phyloP scores from a whole-genome alignment of 1,139 yeast genomes.

The Suhomyces yuchorum region DNA sequence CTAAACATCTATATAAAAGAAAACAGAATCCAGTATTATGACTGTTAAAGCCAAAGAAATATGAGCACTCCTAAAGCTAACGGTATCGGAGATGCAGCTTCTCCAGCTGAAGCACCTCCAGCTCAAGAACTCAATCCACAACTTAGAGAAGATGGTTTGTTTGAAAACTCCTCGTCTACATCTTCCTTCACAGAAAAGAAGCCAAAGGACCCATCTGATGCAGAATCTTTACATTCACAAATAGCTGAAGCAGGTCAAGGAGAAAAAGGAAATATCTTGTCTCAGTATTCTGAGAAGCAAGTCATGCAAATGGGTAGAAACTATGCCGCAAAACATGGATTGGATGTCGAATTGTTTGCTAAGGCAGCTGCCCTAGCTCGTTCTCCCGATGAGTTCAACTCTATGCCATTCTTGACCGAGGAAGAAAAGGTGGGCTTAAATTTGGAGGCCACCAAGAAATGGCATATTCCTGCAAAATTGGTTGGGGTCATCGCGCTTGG shows the following conservation, averaged over 20 bases:
- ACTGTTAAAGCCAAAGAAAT: background rate
- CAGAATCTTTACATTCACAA: constrained; percentile 29
- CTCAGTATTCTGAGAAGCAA: constrained; percentile 64
- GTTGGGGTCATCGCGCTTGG: constrained; percentile 69
- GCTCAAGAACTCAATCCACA: constrained; percentile 6
- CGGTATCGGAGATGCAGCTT: constrained; percentile 8
- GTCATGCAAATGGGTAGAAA: constrained; percentile 71
- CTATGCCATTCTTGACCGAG: constrained; percentile 57
- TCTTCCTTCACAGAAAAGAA: constrained; percentile 24
- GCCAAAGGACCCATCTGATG: constrained; percentile 23
- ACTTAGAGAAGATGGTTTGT: constrained; percentile 21
- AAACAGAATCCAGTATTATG: background rate
- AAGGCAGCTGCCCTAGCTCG: constrained; percentile 79
- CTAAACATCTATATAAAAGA: background rate
- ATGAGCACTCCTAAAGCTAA: constrained; percentile 5
- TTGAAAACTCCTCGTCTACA: constrained; percentile 24
- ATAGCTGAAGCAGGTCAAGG: constrained; percentile 26
- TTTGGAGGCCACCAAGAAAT: constrained; percentile 61
- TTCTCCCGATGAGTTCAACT: constrained; percentile 58
- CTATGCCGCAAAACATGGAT: constrained; percentile 61
- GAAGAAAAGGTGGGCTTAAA: constrained; percentile 62
- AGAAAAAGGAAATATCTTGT: constrained; percentile 56
- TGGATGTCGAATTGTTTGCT: constrained; percentile 68
- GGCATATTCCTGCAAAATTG: constrained; percentile 64
- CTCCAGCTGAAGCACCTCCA: constrained; percentile 9